These are phyloP conservation scores for Boletus rubropictus DNA, from an alignment of 768 basidiomycete species.

Conservation along the genomic window DNA sequence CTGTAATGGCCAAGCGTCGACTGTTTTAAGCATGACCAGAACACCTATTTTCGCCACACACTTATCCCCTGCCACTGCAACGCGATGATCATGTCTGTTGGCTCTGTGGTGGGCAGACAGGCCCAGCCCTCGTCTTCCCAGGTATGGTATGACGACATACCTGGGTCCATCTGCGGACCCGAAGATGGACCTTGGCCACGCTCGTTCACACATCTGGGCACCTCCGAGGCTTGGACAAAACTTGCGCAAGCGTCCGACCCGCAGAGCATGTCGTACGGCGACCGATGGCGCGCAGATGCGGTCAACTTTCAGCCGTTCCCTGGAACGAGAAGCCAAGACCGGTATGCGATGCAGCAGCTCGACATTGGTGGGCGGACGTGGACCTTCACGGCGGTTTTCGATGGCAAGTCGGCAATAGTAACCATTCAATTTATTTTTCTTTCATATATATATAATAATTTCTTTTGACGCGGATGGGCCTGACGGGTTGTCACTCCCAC, in stretches of 20 bases:
- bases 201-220: conserved; percentile 46
- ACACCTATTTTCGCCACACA: conserved; percentile 6
- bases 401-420: conserved; percentile 41
- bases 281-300: conserved; percentile 45
- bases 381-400: conserved; percentile 67
- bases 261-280: conserved; percentile 38
- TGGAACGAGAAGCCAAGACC: conserved; percentile 52
- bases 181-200: conserved; percentile 65
- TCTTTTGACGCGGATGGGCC: neutral
- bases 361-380: conserved; percentile 51
- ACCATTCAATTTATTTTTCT: neutral
- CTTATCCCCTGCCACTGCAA: neutral
- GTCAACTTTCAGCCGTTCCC: conserved; percentile 65
- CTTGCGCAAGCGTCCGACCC: conserved; percentile 48
- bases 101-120: conserved; percentile 11
- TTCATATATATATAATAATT: too few relatives aligned
- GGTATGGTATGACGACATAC: conserved; percentile 57
- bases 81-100: conserved; percentile 17
- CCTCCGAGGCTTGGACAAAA: conserved; percentile 49
- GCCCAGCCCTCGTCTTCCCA: conserved; percentile 26
- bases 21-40: conserved; percentile 25
- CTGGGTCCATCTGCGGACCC: conserved; percentile 54
- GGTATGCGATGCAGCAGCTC: conserved; percentile 54
- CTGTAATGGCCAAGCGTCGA: conserved; percentile 25
- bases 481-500: conserved; percentile 23